These are phyloP conservation scores for Penicillium macrosclerotiorum DNA, from an alignment of 495 filamentous ascomycete species.

Conservation along the genomic window DNA sequence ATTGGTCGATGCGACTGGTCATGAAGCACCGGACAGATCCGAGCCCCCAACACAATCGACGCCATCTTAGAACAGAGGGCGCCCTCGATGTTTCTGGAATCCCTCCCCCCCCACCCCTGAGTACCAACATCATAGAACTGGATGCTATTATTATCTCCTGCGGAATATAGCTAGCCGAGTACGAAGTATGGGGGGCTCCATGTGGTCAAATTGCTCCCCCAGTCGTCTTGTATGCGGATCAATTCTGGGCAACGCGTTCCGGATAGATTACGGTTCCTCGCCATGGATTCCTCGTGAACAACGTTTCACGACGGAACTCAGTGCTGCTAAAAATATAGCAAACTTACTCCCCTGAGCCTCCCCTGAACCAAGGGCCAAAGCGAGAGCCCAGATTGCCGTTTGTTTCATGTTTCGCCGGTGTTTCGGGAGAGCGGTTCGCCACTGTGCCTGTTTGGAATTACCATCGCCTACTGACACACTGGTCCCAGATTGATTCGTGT, in stretches of 20 bases:
- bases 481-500: too few species aligned
- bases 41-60: too few species aligned
- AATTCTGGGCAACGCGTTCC: slow-evolving; percentile 1
- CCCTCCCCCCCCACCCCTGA: too few species aligned
- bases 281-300: slow-evolving; percentile 5
- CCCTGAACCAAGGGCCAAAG: slow-evolving; percentile 2
- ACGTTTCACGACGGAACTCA: slow-evolving; percentile 10
- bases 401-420: slow-evolving; percentile 11
- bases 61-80: too few species aligned
- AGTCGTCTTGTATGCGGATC: background rate
- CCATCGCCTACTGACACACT: background rate
- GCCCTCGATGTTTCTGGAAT: too few species aligned
- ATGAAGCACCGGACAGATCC: too few species aligned
- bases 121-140: too few species aligned
- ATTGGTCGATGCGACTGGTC: too few species aligned
- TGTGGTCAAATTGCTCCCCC: too few species aligned
- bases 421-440: slow-evolving; percentile 14
- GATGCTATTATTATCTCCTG: too few species aligned
- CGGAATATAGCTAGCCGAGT: too few species aligned
- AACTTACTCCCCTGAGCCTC: background rate
- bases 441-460: slow-evolving; percentile 4
- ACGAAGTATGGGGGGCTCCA: too few species aligned
- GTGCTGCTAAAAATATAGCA: slow-evolving; percentile 12
- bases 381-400: slow-evolving; percentile 4
- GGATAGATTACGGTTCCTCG: slow-evolving; percentile 9